Evolutionary conservation across 352 stramenopile species (phyloP), one percentile per base, ranked within the genome.

Genomic region (Phytophthora idaei): DNA sequence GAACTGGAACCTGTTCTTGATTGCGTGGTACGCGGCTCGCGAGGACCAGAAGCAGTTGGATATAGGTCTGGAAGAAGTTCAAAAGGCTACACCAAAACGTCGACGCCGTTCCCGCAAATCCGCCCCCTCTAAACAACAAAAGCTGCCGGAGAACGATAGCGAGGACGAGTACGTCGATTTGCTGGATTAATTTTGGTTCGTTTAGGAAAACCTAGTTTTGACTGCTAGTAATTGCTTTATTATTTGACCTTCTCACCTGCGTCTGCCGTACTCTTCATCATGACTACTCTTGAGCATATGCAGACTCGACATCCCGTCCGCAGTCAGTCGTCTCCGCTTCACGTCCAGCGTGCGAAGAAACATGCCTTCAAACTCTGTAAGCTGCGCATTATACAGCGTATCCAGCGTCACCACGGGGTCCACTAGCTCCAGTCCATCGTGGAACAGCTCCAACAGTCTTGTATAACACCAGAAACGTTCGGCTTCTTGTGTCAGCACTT

Each of bases 381-480:
- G 67, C 12, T 65, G 73, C 5, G 78, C 63, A 6, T 86, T 72
- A 25, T 84, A 67, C 11, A 91, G 37, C 34, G 59, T 61, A 15
- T 80, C 56, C 12, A 78, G 12, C 7, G 76, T 58, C 10, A 91
- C 49, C 6, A 66, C 17, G 4, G 81, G 69, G 5, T 89, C 81
- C 25, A 90, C 66, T 4, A 88, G 51, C 12, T 73, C 61, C 45
- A 85, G 58, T 11, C 78, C 78, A 27, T 89, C 76, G 32, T 85
- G 64, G 15, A 93, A 78, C 12, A 90, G 49, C 47, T 90, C 77
- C 10, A 93, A 47, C 37, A 92, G 65, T 25, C 78, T 71, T n/a
- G 73, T 58, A 27, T 88, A 80, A 58, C 85, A 89, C 87, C 87
- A 95, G 47, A 93, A 95, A 29, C 83, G 81, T 48, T 92, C 80